Evolutionary conservation across 768 basidiomycete species (phyloP).

Genomic region (Scleroderma bovista): DNA sequence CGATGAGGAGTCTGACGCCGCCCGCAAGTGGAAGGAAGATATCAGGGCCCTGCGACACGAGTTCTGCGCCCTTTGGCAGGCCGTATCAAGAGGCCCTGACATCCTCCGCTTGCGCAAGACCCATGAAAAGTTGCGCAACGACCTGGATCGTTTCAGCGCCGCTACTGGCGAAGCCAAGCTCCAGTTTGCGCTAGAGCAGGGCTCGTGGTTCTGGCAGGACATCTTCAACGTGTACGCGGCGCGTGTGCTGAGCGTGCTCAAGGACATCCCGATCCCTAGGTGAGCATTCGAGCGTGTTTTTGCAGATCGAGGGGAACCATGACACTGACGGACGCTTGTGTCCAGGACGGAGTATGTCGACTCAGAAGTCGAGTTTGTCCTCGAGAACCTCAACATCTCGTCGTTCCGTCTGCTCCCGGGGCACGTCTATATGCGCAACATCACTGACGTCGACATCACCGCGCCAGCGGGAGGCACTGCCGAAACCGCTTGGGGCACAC

Average conservation of each 20-base stretch:
- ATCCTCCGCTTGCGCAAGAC: slow-evolving; percentile 42
- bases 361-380: slow-evolving; percentile 60
- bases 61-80: slow-evolving; percentile 38
- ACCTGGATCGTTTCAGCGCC: slow-evolving; percentile 41
- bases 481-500: slow-evolving; percentile 50
- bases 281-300: slow-evolving; percentile 17
- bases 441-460: slow-evolving; percentile 55
- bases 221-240: slow-evolving; percentile 77
- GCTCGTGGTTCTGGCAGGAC: slow-evolving; percentile 78
- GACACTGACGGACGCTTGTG: too few relatives aligned
- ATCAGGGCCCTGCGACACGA: slow-evolving; percentile 43
- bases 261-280: slow-evolving; percentile 69
- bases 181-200: slow-evolving; percentile 52
- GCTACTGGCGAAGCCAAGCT: slow-evolving; percentile 36
- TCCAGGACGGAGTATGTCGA: slow-evolving; percentile 73
- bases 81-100: slow-evolving; percentile 45
- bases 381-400: slow-evolving; percentile 70
- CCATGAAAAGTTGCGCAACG: slow-evolving; percentile 42
- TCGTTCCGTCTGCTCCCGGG: slow-evolving; percentile 63
- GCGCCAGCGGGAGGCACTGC: slow-evolving; percentile 33
- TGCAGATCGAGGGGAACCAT: neutral
- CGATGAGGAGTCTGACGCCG: slow-evolving; percentile 37
- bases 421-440: slow-evolving; percentile 66
- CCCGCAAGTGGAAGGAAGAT: slow-evolving; percentile 47
- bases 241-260: slow-evolving; percentile 43